These are phyloP conservation scores for Eremothecium coryli DNA, from an alignment of 1,139 yeast genomes.

Conservation along the genomic window DNA sequence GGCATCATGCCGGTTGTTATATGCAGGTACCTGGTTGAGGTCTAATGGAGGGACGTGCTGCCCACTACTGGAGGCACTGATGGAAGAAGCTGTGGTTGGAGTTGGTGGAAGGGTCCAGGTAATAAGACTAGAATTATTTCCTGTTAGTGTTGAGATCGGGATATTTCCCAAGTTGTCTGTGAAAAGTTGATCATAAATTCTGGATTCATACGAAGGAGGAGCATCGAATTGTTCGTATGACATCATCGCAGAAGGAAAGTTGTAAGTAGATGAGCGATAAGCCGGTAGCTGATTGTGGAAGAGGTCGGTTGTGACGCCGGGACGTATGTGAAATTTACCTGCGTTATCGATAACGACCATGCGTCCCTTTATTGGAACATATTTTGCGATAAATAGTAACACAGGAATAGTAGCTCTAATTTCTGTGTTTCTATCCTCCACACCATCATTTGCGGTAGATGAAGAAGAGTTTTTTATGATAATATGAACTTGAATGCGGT, in stretches of 20 bases:
- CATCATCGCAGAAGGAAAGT: constrained; percentile 11
- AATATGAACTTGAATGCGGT: constrained; percentile 22
- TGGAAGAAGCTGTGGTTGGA: no score
- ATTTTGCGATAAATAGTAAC: constrained; percentile 46
- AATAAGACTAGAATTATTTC: no score
- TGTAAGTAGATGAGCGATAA: no score
- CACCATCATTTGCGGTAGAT: background rate
- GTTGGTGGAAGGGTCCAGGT: no score
- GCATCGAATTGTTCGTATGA: constrained; percentile 10
- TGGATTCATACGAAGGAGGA: constrained; percentile 14
- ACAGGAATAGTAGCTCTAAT: constrained; percentile 52
- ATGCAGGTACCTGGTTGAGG: constrained; percentile 9
- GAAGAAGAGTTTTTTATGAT: constrained; percentile 12
- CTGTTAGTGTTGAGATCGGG: no score
- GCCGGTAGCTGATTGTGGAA: no score
- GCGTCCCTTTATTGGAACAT: constrained; percentile 44
- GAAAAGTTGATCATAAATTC: constrained; percentile 8
- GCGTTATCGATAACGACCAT: constrained; percentile 43
- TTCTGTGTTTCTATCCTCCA: constrained; percentile 16
- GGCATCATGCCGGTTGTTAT: constrained; percentile 9
- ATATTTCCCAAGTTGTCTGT: background rate
- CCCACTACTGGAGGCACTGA: no score
- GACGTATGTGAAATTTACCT: constrained; percentile 42
- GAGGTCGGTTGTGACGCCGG: constrained; percentile 25
- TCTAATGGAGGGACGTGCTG: no score